A percentile compares a stretch with the other conserved stretches of the same genome.
These are phyloP conservation scores for Macadamia integrifolia DNA, from an alignment of 164 flowering plant genomes.

Conservation along the genomic window DNA sequence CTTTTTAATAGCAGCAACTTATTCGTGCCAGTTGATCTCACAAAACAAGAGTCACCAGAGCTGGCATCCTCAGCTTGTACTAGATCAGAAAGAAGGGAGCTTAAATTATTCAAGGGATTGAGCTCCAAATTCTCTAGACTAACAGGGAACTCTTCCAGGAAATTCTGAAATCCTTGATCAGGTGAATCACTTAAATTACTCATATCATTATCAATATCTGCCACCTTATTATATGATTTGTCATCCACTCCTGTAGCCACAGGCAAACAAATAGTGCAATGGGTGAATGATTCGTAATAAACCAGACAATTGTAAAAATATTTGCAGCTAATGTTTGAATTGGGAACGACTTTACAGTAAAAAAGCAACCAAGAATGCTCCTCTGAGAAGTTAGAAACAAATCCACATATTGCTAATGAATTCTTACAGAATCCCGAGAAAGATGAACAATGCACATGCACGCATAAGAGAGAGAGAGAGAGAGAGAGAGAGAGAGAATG, in stretches of 20 bases:
- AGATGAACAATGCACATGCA: no score
- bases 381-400: no score
- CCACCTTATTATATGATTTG: conserved; percentile 39
- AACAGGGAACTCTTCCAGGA: conserved; percentile 31
- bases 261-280: background rate
- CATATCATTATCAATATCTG: conserved; percentile 31
- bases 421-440: no score
- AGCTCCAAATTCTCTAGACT: conserved; percentile 50
- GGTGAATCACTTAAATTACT: conserved; percentile 51
- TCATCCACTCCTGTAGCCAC: conserved; percentile 52
- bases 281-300: background rate
- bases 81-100: conserved; percentile 41
- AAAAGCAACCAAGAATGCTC: no score
- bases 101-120: conserved; percentile 33
- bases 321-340: background rate
- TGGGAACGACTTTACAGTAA: no score
- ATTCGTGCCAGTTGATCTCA: conserved; percentile 44
- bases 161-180: conserved; percentile 27
- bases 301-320: background rate
- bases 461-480: no score
- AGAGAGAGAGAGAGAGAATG: no score
- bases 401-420: no score
- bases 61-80: conserved; percentile 51
- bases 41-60: conserved; percentile 45
- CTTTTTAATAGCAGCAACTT: conserved; percentile 56